Conservation (phyloP, 441 rosid species). For the Erodium chrysanthum region DNA sequence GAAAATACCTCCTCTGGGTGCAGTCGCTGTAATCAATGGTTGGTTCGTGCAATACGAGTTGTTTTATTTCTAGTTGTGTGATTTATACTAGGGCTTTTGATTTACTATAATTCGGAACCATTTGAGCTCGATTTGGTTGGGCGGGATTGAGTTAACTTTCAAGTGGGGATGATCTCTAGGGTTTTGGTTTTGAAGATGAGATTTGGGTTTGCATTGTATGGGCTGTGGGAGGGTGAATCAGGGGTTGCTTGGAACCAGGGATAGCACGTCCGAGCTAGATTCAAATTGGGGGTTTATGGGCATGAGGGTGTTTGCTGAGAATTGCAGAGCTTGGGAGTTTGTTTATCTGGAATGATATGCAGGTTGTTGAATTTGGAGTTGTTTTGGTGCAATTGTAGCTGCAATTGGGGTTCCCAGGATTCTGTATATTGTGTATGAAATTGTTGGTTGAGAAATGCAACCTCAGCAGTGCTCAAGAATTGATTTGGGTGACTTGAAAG, state of each 20-base stretch:
- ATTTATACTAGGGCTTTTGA: slow-evolving; percentile 51
- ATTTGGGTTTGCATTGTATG: slow-evolving; percentile 52
- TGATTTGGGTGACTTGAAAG: slow-evolving; percentile 64
- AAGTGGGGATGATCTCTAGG: slow-evolving; percentile 48
- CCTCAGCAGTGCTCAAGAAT: slow-evolving; percentile 64
- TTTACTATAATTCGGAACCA: slow-evolving; percentile 23
- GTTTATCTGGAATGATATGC: not conserved
- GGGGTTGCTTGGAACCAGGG: slow-evolving; percentile 25
- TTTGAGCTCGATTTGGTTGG: slow-evolving; percentile 28
- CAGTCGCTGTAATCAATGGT: slow-evolving; percentile 27
- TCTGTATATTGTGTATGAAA: slow-evolving; percentile 40
- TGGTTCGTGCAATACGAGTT: slow-evolving; percentile 26
- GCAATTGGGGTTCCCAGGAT: slow-evolving; percentile 16
- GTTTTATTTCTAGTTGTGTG: slow-evolving; percentile 27
- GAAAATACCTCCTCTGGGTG: slow-evolving; percentile 24
- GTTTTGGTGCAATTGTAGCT: not conserved
- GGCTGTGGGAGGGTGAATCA: slow-evolving; percentile 33
- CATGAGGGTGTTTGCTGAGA: not conserved
- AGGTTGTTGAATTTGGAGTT: slow-evolving; percentile 4
- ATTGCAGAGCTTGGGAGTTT: slow-evolving; percentile 1
- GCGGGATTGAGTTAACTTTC: slow-evolving; percentile 20
- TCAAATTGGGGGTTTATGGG: slow-evolving; percentile 1
- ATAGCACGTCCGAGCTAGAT: slow-evolving; percentile 21
- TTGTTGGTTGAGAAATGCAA: slow-evolving; percentile 57
- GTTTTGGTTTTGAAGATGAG: slow-evolving; percentile 47